A percentile compares a stretch with the other conserved stretches of the same genome.
Evolutionary conservation across 345 rosid genomes (phyloP).

Genomic region (Pistacia atlantica): DNA sequence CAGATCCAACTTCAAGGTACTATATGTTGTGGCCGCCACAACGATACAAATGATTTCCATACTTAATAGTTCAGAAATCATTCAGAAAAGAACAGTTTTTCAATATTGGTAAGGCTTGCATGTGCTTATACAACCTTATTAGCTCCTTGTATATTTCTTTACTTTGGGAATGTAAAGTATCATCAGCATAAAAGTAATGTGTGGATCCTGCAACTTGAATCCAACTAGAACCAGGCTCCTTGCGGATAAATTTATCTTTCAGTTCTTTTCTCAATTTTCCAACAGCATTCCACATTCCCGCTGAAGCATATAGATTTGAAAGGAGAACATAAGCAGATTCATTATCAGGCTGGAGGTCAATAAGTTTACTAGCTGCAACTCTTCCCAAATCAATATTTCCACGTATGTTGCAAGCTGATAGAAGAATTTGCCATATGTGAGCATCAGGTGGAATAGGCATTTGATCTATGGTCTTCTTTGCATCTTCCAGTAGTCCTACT

Average conservation of each 20-base stretch:
- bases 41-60: neutral
- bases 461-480: slow-evolving; percentile 37
- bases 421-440: slow-evolving; percentile 45
- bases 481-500: slow-evolving; percentile 43
- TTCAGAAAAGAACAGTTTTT: slow-evolving; percentile 9
- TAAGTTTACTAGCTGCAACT: slow-evolving; percentile 43
- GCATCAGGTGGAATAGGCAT: slow-evolving; percentile 43
- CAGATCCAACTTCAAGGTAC: neutral
- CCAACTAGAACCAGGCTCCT: slow-evolving; percentile 50
- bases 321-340: slow-evolving; percentile 42
- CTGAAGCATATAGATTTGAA: slow-evolving; percentile 50
- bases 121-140: slow-evolving; percentile 29
- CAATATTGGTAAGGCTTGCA: slow-evolving; percentile 15
- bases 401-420: slow-evolving; percentile 40
- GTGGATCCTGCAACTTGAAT: slow-evolving; percentile 33
- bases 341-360: slow-evolving; percentile 45
- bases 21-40: neutral
- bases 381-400: slow-evolving; percentile 38
- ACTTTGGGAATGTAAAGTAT: slow-evolving; percentile 34
- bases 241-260: slow-evolving; percentile 39
- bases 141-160: slow-evolving; percentile 30
- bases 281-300: slow-evolving; percentile 42
- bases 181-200: slow-evolving; percentile 33
- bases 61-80: neutral
- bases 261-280: slow-evolving; percentile 45